Base-by-base conservation (phyloP, 2,329 filamentous ascomycete species). In the Cladophialophora yegresii region DNA sequence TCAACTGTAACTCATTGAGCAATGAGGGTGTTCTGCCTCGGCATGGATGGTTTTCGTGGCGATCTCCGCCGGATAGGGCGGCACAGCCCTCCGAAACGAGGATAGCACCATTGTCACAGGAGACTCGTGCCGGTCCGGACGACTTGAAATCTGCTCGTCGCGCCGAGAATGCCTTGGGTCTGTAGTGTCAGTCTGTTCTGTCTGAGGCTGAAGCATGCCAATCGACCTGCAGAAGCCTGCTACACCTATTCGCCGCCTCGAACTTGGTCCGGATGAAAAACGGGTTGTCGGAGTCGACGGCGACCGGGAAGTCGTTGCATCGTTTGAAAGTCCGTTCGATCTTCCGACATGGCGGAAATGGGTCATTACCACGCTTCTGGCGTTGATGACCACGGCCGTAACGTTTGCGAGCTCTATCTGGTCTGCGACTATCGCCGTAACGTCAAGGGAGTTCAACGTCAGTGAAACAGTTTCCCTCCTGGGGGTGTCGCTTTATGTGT, bases 401-500 rank as follows among this genome's bases (percentile, higher is more conserved):
- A 82, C 81, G 0, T 83, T 83, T 59, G 75, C 79, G 6, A 79
- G 75, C 49, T 63, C 60, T 22, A 47, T 66, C n/a, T 66, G 50
- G 49, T 63, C 60, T n/a, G 54, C 64, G 5, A 54, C 64, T 7
- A 60, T 66, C 33, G 10, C 51, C 36, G 56, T 51, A 3, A 63
- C 61, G 5, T 51, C 62, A 10, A 61, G 69, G 40, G 63, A 68
- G 26, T 75, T 76, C 65, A 30, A 71, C 23, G 72, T 75, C 23
- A 72, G 70, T 9, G 68, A 69, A 23, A 73, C 71, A 3, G 70
- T 73, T 8, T 68, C 74, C 7, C 65, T 88, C 3, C 77, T 91
- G 12, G 87, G 87, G 20, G 82, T 89, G 0, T 87, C 80, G 0
- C 68, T 84, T 16, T 77, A 84, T 20, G 71, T 85, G 0, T 79